Evolutionary conservation across 140 eudicot genomes (phyloP).

Genomic region (Erigeron philadelphicus): DNA sequence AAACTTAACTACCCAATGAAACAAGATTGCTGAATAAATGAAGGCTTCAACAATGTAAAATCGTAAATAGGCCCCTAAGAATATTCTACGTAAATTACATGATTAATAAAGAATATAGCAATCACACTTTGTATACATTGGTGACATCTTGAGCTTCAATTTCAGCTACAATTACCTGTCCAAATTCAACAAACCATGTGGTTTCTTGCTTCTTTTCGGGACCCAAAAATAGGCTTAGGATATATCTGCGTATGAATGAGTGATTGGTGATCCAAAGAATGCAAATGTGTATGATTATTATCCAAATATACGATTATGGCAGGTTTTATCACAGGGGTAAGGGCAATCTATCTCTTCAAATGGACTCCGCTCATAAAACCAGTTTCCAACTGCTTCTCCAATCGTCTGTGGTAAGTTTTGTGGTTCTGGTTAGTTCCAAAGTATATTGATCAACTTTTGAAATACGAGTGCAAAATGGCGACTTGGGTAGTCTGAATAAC

Average conservation of each 20-base stretch:
- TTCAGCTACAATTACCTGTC: constrained; percentile 3
- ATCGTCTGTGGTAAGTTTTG: constrained; percentile 47
- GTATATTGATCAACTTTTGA: not conserved
- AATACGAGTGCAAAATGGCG: not conserved
- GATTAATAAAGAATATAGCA: constrained; percentile 30
- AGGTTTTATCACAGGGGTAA: constrained; percentile 85
- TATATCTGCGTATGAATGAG: constrained; percentile 10
- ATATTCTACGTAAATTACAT: constrained; percentile 24
- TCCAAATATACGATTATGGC: constrained; percentile 65
- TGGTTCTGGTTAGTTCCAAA: constrained; percentile 11
- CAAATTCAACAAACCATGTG: constrained; percentile 1
- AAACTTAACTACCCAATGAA: no score
- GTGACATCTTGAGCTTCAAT: constrained; percentile 3
- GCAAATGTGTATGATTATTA: constrained; percentile 4
- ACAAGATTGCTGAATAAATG: no score
- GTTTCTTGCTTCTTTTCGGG: constrained; percentile 1
- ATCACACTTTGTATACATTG: constrained; percentile 15
- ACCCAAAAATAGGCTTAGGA: not conserved
- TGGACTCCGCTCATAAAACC: constrained; percentile 62
- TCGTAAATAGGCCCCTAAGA: not conserved
- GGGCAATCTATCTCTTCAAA: constrained; percentile 81
- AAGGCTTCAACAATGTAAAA: no score
- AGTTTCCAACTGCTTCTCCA: constrained; percentile 87
- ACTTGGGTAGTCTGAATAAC: not conserved
- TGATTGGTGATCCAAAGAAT: not conserved